These are phyloP conservation scores for Magnusiomyces clavatus DNA, from an alignment of 1,139 yeast species.

Conservation along the genomic window DNA sequence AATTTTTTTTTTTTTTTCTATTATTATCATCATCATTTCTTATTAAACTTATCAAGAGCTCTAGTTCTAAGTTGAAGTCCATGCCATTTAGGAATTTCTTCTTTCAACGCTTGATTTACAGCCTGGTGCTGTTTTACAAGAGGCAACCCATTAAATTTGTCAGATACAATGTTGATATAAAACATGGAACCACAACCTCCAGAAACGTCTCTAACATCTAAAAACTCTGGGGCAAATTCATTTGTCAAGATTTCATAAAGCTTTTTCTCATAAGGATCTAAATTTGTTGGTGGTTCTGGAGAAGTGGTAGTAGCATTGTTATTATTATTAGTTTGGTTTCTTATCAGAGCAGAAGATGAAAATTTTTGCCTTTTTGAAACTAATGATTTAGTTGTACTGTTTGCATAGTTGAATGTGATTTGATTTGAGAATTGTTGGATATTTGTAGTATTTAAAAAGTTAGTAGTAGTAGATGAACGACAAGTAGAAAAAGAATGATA, in stretches of 20 bases:
- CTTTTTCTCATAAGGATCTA: conserved; percentile 62
- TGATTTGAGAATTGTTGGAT: too few relatives aligned
- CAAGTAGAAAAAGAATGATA: too few relatives aligned
- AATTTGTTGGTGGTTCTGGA: conserved; percentile 10
- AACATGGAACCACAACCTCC: conserved; percentile 99
- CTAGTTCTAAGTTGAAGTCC: conserved; percentile 82
- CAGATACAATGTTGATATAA: conserved; percentile 71
- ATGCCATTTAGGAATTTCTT: conserved; percentile 90
- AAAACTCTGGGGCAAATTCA: conserved; percentile 49
- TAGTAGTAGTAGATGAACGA: too few relatives aligned
- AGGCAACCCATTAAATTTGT: conserved; percentile 65
- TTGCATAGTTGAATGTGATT: too few relatives aligned
- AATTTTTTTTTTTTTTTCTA: neutral
- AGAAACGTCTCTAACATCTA: conserved; percentile 72
- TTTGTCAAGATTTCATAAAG: conserved; percentile 49
- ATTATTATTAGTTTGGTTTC: too few relatives aligned
- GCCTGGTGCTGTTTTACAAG: conserved; percentile 89
- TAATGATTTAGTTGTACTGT: too few relatives aligned
- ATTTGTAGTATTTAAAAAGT: too few relatives aligned
- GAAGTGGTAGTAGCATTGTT: neutral
- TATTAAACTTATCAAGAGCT: conserved; percentile 12
- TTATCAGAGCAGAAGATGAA: too few relatives aligned
- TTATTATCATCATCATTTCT: conserved; percentile 2
- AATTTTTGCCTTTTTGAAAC: too few relatives aligned
- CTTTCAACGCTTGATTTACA: conserved; percentile 74